These are phyloP conservation scores for Physcia stellaris DNA, from an alignment of 495 filamentous ascomycete genomes.

Conservation along the genomic window DNA sequence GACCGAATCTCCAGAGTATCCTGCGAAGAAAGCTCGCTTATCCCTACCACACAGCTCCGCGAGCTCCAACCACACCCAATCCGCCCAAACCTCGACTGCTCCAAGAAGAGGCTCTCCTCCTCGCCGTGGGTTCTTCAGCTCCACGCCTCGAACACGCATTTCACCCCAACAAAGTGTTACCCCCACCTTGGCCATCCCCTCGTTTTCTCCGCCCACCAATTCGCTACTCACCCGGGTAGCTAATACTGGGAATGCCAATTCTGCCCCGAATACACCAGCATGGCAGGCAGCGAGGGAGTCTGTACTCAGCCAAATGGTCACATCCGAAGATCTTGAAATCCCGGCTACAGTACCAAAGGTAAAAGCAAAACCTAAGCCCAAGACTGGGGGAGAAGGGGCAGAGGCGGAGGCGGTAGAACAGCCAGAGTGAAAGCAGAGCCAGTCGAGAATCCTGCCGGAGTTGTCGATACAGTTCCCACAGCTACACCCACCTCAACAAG, in stretches of 20 bases:
- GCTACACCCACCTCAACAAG: too few species aligned
- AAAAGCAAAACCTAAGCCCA: neutral
- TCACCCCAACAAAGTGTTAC: neutral
- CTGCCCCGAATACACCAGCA: constrained; percentile 11
- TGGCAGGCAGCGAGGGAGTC: constrained; percentile 30
- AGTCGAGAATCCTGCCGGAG: neutral
- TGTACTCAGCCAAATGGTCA: constrained; percentile 28
- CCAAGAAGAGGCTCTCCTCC: neutral
- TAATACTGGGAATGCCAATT: neutral
- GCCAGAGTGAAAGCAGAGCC: neutral
- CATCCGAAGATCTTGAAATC: constrained; percentile 21
- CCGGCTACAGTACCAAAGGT: neutral
- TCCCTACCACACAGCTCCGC: too few species aligned
- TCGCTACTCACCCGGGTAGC: neutral
- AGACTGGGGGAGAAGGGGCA: neutral
- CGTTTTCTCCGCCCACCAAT: neutral
- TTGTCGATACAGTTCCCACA: too few species aligned
- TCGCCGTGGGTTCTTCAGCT: neutral
- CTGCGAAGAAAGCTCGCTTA: too few species aligned
- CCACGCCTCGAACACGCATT: neutral
- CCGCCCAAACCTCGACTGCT: neutral
- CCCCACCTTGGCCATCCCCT: neutral
- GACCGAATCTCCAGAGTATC: too few species aligned
- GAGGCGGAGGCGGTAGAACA: neutral
- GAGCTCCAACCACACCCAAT: neutral